Evolutionary conservation across 768 basidiomycete species (phyloP), one percentile per base, ranked within the genome.

Genomic region (Suillus variegatus): DNA sequence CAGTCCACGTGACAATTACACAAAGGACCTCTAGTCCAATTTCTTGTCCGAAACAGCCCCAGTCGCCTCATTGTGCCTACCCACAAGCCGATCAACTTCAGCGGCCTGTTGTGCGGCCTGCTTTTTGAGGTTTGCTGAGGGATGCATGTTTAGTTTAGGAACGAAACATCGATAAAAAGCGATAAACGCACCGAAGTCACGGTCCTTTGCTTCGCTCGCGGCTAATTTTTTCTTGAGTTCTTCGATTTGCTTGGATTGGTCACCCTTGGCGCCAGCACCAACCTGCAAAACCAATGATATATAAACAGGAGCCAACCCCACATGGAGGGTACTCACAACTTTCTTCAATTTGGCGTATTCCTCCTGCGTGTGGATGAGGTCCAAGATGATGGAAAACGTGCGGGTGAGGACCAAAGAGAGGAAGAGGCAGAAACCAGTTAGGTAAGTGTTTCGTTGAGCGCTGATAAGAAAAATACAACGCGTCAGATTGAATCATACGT

Each of bases 371-470:
- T 93, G 89, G 68, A 98, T 90, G 69, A 97, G 88, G 75, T 98
- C 94, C 72, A 95, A 88, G 55, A 92, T 86, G 76, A 99, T 92
- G 75, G 90, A 90, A 82, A 98, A 98, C 4, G 92, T 93, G 71
- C 96, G 90, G 3, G 95, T 91, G 69, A 98, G 88, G 70, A 97
- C 90, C 64, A 99, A 88, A 10, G 97, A 97, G 25, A 99, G 89
- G 89, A 98, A 97, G 55, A 99, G 84, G 66, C 92, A 94, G 77
- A 94, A 95, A 0, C 93, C 93, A 8, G 95, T 96, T 18, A 98
- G 85, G 76, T 98, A 98, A 65, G 90, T 88, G 75, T 97, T 97
- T 63, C 95, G 85, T 75, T 96, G 94, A 3, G 94, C 85, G 71
- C 93, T 95, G 32, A 61, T 4, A 25, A 47, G 12, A 4, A 69